These are phyloP conservation scores for Malus sieversii DNA, from an alignment of 306 rosid genomes.

Conservation along the genomic window DNA sequence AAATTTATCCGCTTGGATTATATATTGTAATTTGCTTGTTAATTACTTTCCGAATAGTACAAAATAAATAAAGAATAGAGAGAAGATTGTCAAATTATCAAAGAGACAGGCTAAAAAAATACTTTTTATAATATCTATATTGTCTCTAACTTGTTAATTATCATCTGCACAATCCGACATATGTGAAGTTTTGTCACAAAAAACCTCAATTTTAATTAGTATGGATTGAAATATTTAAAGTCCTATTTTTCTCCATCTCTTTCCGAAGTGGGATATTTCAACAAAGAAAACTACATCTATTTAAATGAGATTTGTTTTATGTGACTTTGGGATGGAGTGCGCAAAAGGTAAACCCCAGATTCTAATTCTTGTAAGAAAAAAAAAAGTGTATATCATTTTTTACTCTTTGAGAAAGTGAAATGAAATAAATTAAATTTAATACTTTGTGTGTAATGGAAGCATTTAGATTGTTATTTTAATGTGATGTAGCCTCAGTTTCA, in stretches of 20 bases:
- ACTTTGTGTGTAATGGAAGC: background rate
- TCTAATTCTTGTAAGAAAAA: background rate
- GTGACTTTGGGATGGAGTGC: background rate
- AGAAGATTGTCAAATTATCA: too few species aligned
- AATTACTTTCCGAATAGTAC: constrained; percentile 5
- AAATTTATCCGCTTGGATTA: background rate
- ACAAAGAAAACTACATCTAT: background rate
- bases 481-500: background rate
- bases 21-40: constrained; percentile 27
- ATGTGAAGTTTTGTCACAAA: too few species aligned
- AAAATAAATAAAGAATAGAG: background rate
- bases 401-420: background rate
- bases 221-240: too few species aligned
- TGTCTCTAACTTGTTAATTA: too few species aligned
- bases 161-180: too few species aligned
- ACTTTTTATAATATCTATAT: too few species aligned
- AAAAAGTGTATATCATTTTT: background rate
- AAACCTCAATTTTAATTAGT: too few species aligned
- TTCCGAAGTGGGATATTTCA: too few species aligned
- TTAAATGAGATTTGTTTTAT: background rate
- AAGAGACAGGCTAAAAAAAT: too few species aligned
- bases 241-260: too few species aligned
- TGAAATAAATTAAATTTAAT: constrained; percentile 16
- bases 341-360: background rate
- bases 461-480: background rate